These are phyloP conservation scores for Trichoderma oligosporum DNA, from an alignment of 2,329 filamentous ascomycete genomes.

Conservation along the genomic window DNA sequence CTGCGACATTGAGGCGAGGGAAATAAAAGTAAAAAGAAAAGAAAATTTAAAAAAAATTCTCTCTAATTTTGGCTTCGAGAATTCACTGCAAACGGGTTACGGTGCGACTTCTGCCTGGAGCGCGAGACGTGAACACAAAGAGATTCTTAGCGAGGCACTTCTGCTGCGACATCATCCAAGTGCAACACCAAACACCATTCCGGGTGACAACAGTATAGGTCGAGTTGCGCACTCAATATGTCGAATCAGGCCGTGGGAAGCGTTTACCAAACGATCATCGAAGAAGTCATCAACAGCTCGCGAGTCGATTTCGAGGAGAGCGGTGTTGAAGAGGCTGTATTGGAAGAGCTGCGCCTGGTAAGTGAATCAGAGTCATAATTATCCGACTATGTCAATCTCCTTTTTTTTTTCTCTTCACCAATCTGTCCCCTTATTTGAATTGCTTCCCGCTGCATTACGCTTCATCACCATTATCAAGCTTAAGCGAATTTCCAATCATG, in stretches of 20 bases:
- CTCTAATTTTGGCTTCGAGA: neutral
- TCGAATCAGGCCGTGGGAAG: constrained; percentile 62
- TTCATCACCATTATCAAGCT: neutral
- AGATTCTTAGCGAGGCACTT: neutral
- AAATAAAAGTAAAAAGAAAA: neutral
- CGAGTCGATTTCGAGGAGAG: constrained; percentile 95
- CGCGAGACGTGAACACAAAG: neutral
- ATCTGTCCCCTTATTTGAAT: neutral
- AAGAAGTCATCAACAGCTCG: constrained; percentile 87
- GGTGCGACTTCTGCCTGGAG: neutral
- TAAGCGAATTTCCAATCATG: neutral
- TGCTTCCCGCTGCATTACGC: neutral
- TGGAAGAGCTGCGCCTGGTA: constrained; percentile 86
- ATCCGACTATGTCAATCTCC: neutral
- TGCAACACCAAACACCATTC: constrained; percentile 12
- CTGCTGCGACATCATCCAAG: neutral
- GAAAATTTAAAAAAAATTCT: too few relatives aligned
- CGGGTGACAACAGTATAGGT: constrained; percentile 16
- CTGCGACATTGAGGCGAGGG: neutral
- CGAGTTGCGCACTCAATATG: constrained; percentile 40
- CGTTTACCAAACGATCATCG: constrained; percentile 75
- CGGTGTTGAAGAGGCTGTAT: constrained; percentile 80
- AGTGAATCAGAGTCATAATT: constrained; percentile 35
- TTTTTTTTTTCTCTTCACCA: neutral
- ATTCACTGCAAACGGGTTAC: neutral